phyloP scores from a whole-genome alignment of 179 eudicot species.

The Spinacia oleracea region DNA sequence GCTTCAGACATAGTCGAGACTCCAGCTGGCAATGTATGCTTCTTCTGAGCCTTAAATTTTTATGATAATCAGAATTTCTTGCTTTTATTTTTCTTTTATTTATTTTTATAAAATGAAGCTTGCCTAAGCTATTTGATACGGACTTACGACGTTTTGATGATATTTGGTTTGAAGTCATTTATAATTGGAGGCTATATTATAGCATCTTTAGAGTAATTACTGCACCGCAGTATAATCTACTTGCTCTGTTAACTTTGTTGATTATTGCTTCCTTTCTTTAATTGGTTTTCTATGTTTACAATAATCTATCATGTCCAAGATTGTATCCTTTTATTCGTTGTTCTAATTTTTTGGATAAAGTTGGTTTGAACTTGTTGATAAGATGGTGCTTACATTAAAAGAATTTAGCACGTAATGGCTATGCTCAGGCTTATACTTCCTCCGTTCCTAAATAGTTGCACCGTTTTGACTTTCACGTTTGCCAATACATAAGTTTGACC shows the following conservation, averaged over 20 bases:
- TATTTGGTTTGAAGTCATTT: not conserved
- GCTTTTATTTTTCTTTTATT: not conserved
- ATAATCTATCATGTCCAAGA: slow-evolving; percentile 1
- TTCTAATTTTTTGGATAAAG: too few relatives aligned
- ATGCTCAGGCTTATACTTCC: too few relatives aligned
- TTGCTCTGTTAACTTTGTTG: not conserved
- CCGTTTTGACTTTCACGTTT: too few relatives aligned
- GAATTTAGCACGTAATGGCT: too few relatives aligned
- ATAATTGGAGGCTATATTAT: slow-evolving; percentile 10
- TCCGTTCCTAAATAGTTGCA: too few relatives aligned
- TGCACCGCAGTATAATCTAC: not conserved
- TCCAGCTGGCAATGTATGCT: slow-evolving; percentile 84
- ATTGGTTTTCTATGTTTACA: not conserved
- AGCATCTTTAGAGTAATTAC: not conserved
- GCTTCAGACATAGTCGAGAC: slow-evolving; percentile 75
- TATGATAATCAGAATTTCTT: not conserved
- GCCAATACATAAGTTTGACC: too few relatives aligned
- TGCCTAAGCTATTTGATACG: not conserved
- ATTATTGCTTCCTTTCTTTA: slow-evolving; percentile 11
- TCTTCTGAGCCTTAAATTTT: slow-evolving; percentile 8
- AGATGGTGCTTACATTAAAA: too few relatives aligned
- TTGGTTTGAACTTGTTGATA: not conserved
- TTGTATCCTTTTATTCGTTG: not conserved
- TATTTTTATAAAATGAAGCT: not conserved
- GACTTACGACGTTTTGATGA: not conserved